Conservation (phyloP, 192 early-diverging fungal genomes). For the Dissophora globulifera region DNA sequence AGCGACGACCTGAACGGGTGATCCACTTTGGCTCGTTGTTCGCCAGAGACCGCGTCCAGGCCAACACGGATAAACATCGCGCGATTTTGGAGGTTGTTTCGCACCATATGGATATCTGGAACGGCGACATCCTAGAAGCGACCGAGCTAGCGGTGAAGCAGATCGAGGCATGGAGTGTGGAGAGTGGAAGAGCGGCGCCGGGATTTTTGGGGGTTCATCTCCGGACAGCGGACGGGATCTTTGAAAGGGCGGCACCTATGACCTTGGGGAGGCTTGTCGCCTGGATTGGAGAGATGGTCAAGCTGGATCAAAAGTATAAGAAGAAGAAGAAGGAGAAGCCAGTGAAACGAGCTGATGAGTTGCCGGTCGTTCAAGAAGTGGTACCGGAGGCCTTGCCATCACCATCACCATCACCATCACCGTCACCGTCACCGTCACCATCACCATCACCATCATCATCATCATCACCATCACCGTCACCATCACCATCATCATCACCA, state of each 20-base stretch:
- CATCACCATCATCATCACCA: background rate
- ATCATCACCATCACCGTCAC: too few species aligned
- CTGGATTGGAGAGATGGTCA: constrained; percentile 39
- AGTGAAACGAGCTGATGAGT: background rate
- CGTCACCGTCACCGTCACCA: too few species aligned
- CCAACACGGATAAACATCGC: constrained; percentile 13
- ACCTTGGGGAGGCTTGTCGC: constrained; percentile 36
- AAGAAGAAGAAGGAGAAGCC: background rate
- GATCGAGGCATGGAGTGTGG: constrained; percentile 20
- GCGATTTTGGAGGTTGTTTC: constrained; percentile 16
- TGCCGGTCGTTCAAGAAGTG: background rate
- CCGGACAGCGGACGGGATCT: constrained; percentile 53
- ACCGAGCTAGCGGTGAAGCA: constrained; percentile 35
- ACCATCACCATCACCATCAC: too few species aligned
- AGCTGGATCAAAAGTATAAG: constrained; percentile 11
- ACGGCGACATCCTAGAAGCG: constrained; percentile 36
- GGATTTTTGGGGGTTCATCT: constrained; percentile 55
- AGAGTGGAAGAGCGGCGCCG: constrained; percentile 23
- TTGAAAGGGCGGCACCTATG: constrained; percentile 27
- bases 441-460: too few species aligned
- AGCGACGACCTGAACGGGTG: constrained; percentile 38
- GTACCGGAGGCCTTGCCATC: too few species aligned
- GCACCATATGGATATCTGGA: constrained; percentile 52
- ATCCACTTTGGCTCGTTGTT: constrained; percentile 58
- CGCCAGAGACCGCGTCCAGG: constrained; percentile 46